phyloP scores from a whole-genome alignment of 2,329 filamentous ascomycete genomes.

The Ophiognomonia clavigignenti-juglandacearum region DNA sequence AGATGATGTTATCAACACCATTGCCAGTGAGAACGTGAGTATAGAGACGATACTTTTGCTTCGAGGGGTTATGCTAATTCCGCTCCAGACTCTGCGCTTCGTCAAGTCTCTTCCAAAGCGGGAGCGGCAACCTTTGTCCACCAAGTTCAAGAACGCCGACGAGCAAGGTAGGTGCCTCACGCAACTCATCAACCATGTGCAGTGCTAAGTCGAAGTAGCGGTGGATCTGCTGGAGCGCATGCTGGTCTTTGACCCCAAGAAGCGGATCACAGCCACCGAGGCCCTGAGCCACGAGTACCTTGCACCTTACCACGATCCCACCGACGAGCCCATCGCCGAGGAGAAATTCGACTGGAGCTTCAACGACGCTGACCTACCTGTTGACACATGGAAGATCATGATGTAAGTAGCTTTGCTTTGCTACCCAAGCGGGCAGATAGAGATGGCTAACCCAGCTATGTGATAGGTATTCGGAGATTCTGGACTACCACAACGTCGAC shows the following conservation, averaged over 20 bases:
- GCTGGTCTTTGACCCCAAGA: constrained; percentile 98
- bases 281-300: constrained; percentile 91
- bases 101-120: constrained; percentile 96
- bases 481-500: constrained; percentile 96
- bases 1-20: constrained; percentile 97
- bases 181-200: background rate
- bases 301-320: constrained; percentile 93
- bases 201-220: constrained; percentile 45
- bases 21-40: constrained; percentile 92
- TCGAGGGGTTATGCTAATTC: constrained; percentile 17
- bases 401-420: constrained; percentile 64
- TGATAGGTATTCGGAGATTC: constrained; percentile 94
- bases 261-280: constrained; percentile 81
- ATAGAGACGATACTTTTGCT: background rate
- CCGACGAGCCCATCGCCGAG: constrained; percentile 89
- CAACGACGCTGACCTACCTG: constrained; percentile 93
- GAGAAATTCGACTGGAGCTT: constrained; percentile 99
- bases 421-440: background rate
- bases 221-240: constrained; percentile 93
- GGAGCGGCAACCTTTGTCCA: constrained; percentile 76
- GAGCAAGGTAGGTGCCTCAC: constrained; percentile 57
- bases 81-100: constrained; percentile 77
- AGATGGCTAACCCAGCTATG: background rate
- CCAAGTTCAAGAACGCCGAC: constrained; percentile 96
- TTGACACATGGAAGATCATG: constrained; percentile 99